These are phyloP conservation scores for Hericium rajendrae DNA, from an alignment of 768 basidiomycete species.

Conservation along the genomic window DNA sequence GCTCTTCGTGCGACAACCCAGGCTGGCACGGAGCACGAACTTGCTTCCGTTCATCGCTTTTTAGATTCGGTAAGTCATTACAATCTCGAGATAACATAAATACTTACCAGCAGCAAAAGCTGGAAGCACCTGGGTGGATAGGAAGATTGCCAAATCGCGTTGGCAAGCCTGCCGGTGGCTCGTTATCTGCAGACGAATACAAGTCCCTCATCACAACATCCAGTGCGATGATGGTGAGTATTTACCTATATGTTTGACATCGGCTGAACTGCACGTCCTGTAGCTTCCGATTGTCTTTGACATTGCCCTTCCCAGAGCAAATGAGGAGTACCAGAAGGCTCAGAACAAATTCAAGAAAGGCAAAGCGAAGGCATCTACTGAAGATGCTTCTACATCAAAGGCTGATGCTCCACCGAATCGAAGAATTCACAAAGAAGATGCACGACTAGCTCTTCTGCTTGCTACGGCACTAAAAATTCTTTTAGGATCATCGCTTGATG, in stretches of 20 bases:
- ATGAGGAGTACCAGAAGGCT: not conserved
- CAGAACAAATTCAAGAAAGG: not conserved
- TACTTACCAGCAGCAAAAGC: conserved; percentile 8
- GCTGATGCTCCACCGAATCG: too few species aligned
- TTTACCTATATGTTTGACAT: not conserved
- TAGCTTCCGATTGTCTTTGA: not conserved
- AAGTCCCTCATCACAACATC: conserved; percentile 16
- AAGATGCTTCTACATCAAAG: too few species aligned
- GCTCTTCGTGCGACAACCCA: not conserved
- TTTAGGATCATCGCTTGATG: not conserved
- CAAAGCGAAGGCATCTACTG: not conserved
- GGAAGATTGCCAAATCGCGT: conserved; percentile 18
- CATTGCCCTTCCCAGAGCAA: not conserved
- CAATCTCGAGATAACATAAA: too few species aligned
- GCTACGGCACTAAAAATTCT: not conserved
- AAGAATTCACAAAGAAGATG: not conserved
- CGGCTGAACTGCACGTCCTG: not conserved
- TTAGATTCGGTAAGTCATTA: too few species aligned
- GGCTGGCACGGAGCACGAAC: not conserved
- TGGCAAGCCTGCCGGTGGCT: conserved; percentile 23
- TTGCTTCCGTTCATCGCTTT: too few species aligned
- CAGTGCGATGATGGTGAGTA: conserved; percentile 18
- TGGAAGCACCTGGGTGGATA: conserved; percentile 20
- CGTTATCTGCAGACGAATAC: conserved; percentile 22
- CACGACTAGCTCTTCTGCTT: not conserved